Evolutionary conservation across 2,329 filamentous ascomycete genomes (phyloP).

Genomic region (Blumeriella jaapii): DNA sequence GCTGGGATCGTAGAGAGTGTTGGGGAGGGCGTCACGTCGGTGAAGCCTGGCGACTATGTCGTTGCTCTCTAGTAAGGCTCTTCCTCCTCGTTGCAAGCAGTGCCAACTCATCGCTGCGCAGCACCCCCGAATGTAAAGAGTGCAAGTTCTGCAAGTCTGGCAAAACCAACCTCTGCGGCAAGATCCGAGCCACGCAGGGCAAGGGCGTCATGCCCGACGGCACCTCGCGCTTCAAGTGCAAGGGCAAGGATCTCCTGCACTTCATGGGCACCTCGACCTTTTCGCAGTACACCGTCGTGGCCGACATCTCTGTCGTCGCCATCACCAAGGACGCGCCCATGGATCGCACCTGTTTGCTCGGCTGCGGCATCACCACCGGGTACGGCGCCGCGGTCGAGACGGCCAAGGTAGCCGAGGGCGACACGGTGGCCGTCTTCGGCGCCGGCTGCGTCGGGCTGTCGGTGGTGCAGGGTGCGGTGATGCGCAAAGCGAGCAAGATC

Average conservation of each 20-base stretch:
- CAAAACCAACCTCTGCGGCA: constrained; percentile 98
- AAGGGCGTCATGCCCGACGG: constrained; percentile 96
- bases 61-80: constrained; percentile 75
- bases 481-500: constrained; percentile 33
- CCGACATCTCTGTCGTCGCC: constrained; percentile 94
- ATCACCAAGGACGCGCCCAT: constrained; percentile 85
- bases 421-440: constrained; percentile 85
- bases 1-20: constrained; percentile 88
- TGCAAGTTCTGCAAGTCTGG: constrained; percentile 99
- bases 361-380: constrained; percentile 96
- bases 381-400: constrained; percentile 94
- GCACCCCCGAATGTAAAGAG: constrained; percentile 91
- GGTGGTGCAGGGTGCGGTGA: constrained; percentile 86
- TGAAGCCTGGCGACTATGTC: constrained; percentile 88
- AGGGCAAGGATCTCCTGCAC: constrained; percentile 89
- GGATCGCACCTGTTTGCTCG: constrained; percentile 90
- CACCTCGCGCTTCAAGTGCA: constrained; percentile 86
- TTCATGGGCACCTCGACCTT: constrained; percentile 99
- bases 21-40: constrained; percentile 87
- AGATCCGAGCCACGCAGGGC: constrained; percentile 95
- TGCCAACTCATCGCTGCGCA: constrained; percentile 31
- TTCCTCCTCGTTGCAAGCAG: too few relatives aligned
- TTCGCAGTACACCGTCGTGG: constrained; percentile 96
- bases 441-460: constrained; percentile 92
- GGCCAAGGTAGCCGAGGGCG: constrained; percentile 80